Evolutionary conservation across 2,329 filamentous ascomycete species (phyloP).

Genomic region (Talaromyces marneffei): DNA sequence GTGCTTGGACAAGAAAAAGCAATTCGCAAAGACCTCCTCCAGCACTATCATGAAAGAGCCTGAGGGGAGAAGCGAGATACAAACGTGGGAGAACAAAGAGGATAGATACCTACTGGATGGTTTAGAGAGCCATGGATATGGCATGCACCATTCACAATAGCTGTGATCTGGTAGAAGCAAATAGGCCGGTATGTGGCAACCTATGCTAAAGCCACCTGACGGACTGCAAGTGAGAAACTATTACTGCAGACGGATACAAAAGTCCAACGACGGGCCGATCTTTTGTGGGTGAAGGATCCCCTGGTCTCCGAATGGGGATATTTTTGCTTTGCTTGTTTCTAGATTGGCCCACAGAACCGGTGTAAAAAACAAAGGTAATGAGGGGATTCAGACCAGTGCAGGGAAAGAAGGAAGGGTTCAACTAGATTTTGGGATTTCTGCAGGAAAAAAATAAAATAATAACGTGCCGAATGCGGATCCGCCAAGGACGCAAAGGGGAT

Average conservation of each 20-base stretch:
- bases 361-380: not conserved
- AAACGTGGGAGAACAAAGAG: not conserved
- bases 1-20: conserved; percentile 8
- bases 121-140: conserved; percentile 11
- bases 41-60: not conserved
- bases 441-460: conserved; percentile 3
- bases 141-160: conserved; percentile 2
- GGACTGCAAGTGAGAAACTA: conserved; percentile 5
- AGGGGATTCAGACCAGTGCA: not conserved
- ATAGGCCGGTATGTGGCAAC: not conserved
- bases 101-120: conserved; percentile 10
- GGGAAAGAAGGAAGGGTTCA: conserved; percentile 11
- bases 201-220: not conserved
- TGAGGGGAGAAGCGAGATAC: not conserved
- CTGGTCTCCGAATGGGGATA: not conserved
- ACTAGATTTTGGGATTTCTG: conserved; percentile 20
- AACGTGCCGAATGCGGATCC: conserved; percentile 5
- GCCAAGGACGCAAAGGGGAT: conserved; percentile 5
- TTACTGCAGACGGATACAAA: conserved; percentile 13
- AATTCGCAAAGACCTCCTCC: conserved; percentile 10
- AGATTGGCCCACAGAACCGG: not conserved
- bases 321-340: conserved; percentile 10
- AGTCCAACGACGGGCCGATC: not conserved
- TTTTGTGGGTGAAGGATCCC: not conserved
- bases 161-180: conserved; percentile 2